Base-by-base conservation (phyloP, 139 green algal genomes). In the Asterochloris erici region DNA sequence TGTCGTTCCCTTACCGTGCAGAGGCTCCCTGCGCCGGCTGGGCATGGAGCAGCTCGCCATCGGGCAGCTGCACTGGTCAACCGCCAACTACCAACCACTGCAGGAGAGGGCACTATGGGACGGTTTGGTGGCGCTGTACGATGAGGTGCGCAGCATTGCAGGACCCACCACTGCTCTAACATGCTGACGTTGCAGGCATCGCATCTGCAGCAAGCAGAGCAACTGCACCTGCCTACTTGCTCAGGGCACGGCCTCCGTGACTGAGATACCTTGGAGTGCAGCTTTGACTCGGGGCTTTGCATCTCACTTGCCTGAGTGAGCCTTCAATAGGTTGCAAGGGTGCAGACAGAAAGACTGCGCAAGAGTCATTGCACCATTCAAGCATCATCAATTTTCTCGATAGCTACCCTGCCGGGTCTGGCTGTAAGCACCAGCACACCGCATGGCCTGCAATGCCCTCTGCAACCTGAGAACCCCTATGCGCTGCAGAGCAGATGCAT, bases 1-100 rank as follows among this genome's bases (percentile, higher is more conserved):
- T 54, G 38, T 54, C 2, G 38, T 6, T 6, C 73, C 10, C 2
- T 21, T 23, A 9, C 19, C 1, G 66, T 84, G 64, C 75, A 93
- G 85, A 83, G 91, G 85, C 60, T 96, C 88, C 12, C 66, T 95
- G 81, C 63, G 86, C 78, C 87, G 94, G 0, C 84, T 92, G 62
- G 89, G 91, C n/a, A n/a, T 77, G 63, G 87, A 96, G 28, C 85
- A 91, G 78, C 73, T 98, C 19, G 88, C 87, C 12, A 24, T 98
- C 12, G 94, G 87, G 26, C 95, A 98, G 89, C 86, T 98, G 85
- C 95, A 98, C 86, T 98, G 95, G 95, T 91, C 78, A 64, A 89
- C 94, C 61, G 88, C 94, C 69, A 84, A 95, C 63, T 98, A 98
- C 81, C 91, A 89, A 60, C 90, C 91, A 60, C 85, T 96, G 66